Evolutionary conservation across 2,329 filamentous ascomycete species (phyloP).

Genomic region (Penicillium sclerotigenum): DNA sequence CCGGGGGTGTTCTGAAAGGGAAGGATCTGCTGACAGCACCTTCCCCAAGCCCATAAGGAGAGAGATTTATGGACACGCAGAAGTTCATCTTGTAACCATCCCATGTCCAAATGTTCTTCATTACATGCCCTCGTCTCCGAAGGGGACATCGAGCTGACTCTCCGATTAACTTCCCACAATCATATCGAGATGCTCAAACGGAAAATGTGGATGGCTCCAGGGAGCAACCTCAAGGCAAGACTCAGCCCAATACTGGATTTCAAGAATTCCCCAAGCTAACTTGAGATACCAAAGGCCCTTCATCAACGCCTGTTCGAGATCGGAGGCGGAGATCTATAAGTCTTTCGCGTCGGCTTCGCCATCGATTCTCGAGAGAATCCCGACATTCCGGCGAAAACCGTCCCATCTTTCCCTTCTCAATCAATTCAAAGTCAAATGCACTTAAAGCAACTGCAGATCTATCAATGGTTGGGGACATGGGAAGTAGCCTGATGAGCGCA

Average conservation of each 20-base stretch:
- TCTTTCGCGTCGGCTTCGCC: slow-evolving; percentile 32
- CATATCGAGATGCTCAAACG: slow-evolving; percentile 10
- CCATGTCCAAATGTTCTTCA: slow-evolving; percentile 19
- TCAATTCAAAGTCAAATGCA: slow-evolving; percentile 15
- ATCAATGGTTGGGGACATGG: slow-evolving; percentile 21
- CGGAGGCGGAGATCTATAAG: slow-evolving; percentile 16
- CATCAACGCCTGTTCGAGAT: slow-evolving; percentile 6
- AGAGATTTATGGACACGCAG: neutral
- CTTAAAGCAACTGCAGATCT: slow-evolving; percentile 4
- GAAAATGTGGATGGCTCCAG: neutral
- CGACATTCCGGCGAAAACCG: slow-evolving; percentile 18
- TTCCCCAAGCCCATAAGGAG: neutral
- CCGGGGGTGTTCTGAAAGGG: neutral
- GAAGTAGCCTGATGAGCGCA: slow-evolving; percentile 38
- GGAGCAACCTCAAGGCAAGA: slow-evolving; percentile 13
- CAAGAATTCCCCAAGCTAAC: neutral
- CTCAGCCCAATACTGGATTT: neutral
- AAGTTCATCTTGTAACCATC: neutral
- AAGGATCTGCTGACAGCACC: neutral
- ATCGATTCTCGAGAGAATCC: slow-evolving; percentile 34
- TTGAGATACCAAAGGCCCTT: neutral
- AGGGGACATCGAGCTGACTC: slow-evolving; percentile 16
- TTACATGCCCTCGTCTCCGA: slow-evolving; percentile 28
- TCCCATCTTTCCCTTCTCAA: slow-evolving; percentile 19
- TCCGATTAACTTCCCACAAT: slow-evolving; percentile 12